These are phyloP conservation scores for Fraxinus albicans DNA, from an alignment of 305 asterid species.

Conservation along the genomic window DNA sequence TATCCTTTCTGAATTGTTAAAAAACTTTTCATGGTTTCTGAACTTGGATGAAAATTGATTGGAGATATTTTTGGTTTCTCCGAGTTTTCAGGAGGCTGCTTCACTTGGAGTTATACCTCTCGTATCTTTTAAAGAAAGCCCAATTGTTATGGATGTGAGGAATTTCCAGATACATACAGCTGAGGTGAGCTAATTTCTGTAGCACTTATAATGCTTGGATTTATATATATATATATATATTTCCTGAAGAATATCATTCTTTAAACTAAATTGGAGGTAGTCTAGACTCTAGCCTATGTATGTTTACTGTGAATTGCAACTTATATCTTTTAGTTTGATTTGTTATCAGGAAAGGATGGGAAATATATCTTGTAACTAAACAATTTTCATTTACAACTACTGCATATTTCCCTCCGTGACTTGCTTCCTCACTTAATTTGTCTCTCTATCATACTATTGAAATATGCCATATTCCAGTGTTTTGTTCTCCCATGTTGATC, in stretches of 20 bases:
- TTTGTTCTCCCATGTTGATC: background rate
- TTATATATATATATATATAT: background rate
- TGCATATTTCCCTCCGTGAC: background rate
- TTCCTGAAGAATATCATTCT: background rate
- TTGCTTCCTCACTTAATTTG: conserved; percentile 1
- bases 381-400: background rate
- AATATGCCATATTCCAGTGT: background rate
- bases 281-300: background rate
- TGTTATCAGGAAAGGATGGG: background rate
- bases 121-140: conserved; percentile 64
- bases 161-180: conserved; percentile 61
- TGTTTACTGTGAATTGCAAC: background rate
- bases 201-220: background rate
- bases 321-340: background rate
- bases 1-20: background rate
- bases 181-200: conserved; percentile 54
- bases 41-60: conserved; percentile 24
- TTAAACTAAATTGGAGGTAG: background rate
- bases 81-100: conserved; percentile 75
- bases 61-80: conserved; percentile 18
- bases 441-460: background rate
- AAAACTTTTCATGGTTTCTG: conserved; percentile 21
- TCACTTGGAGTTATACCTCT: conserved; percentile 77
- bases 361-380: background rate
- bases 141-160: conserved; percentile 68